Base-by-base conservation (phyloP, 2,329 filamentous ascomycete species). In the Talaromyces sp. region DNA sequence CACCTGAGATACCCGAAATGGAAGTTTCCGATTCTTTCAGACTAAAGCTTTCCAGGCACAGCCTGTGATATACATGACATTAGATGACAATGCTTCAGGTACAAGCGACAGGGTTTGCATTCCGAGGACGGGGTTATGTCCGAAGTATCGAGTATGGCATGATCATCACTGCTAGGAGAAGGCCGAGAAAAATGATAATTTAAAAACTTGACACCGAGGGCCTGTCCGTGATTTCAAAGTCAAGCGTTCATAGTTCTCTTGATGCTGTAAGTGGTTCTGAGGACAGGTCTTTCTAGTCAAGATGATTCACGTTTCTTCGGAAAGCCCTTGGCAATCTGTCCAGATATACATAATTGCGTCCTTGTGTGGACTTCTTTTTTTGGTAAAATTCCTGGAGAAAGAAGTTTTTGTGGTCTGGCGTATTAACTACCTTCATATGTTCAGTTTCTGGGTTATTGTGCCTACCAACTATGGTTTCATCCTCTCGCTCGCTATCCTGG, bases 401-500 rank as follows among this genome's bases (percentile, higher is more conserved):
- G 12, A 39, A 9, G 2, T 39, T 2, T 16, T 39, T 3, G 5
- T 9, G 3, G 35, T 39, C 7, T 3, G 2, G 3, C 35, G 2
- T 39, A 39, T 39, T 39, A 5, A 39, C 35, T 9, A 39, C 35
- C 28, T 39, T 11, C 12, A 9, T 39, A 4, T 39, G 35, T 39
- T n/a, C n/a, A 39, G 35, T 2, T 9, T 12, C 7, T 39, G 35
- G 9, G 2, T 9, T 39, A 12, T 16, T 39, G 35, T 39, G 35
- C 35, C 46, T 50, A 50, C 16, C 46, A 50, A n/a, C 16, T 28
- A 50, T 31, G 23, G 23, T 18, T 59, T n/a, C 87, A 89, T 69
- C 86, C 87, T 3, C 75, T 89, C 9, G 82, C 86, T 18, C 85
- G 83, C 63, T 88, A 88, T 66, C 87, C 86, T 1, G 87, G 87